Conservation (phyloP, 805 yeast species). For the Vanderwaltozyma verrucispora region DNA sequence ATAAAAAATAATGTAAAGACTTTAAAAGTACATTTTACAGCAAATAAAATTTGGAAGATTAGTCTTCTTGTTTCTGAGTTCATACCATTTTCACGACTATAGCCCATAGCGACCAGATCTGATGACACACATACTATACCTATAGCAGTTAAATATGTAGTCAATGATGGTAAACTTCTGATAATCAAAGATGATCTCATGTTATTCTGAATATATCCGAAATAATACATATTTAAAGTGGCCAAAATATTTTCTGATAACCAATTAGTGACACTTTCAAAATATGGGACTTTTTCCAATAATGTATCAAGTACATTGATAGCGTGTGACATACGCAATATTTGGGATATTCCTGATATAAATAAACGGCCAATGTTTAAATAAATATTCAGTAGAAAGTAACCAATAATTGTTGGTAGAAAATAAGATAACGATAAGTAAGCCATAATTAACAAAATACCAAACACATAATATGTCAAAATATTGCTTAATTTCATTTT, state of each 20-base stretch:
- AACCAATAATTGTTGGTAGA: conserved; percentile 40
- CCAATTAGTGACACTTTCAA: conserved; percentile 9
- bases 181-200: conserved; percentile 15
- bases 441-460: conserved; percentile 23
- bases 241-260: conserved; percentile 4
- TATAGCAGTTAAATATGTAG: conserved; percentile 22
- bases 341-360: conserved; percentile 8
- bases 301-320: conserved; percentile 3
- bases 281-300: conserved; percentile 4
- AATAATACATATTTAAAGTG: conserved; percentile 7
- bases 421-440: conserved; percentile 36
- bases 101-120: conserved; percentile 18
- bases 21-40: conserved; percentile 52
- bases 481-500: conserved; percentile 15
- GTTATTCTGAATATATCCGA: conserved; percentile 12
- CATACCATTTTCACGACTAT: conserved; percentile 23
- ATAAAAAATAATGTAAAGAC: conserved; percentile 65
- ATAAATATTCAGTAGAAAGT: conserved; percentile 12
- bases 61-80: conserved; percentile 33
- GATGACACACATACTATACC: conserved; percentile 16
- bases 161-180: conserved; percentile 21
- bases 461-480: conserved; percentile 20
- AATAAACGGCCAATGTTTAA: conserved; percentile 9
- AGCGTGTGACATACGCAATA: conserved; percentile 4
- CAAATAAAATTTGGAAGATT: conserved; percentile 43